These are phyloP conservation scores for Rhizophora apiculata DNA, from an alignment of 345 rosid species.

Conservation along the genomic window DNA sequence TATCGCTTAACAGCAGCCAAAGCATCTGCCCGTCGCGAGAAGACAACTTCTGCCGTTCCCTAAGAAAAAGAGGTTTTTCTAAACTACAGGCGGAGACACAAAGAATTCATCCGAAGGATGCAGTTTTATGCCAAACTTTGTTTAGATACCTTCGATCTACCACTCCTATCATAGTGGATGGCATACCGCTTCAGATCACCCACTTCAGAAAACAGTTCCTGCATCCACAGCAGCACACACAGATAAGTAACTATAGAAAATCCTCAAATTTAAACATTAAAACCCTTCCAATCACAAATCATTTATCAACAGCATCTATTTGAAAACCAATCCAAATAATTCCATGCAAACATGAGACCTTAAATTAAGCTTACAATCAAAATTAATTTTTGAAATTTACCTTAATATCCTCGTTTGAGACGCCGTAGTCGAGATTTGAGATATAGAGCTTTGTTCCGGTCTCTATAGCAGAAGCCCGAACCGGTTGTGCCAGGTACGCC, in stretches of 20 bases:
- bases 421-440: constrained; percentile 91
- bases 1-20: constrained; percentile 84
- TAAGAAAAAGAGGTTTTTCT: constrained; percentile 41
- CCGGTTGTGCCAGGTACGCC: constrained; percentile 43
- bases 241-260: not conserved
- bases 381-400: constrained; percentile 18
- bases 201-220: constrained; percentile 88
- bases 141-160: constrained; percentile 88
- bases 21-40: constrained; percentile 68
- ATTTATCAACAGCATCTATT: too few species aligned
- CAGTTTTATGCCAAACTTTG: constrained; percentile 34
- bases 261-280: too few species aligned
- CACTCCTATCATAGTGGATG: constrained; percentile 85
- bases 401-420: constrained; percentile 93
- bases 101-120: constrained; percentile 34
- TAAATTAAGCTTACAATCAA: too few species aligned
- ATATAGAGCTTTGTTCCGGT: constrained; percentile 96
- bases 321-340: not conserved
- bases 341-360: not conserved
- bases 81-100: constrained; percentile 33
- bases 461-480: constrained; percentile 63
- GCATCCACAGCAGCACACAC: constrained; percentile 6
- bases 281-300: too few species aligned
- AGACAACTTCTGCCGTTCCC: constrained; percentile 97
- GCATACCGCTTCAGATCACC: constrained; percentile 87